A percentile compares a stretch with the other conserved stretches of the same genome.
Conservation (phyloP, 2,329 filamentous ascomycete species). For the Alternaria brassicae region DNA sequence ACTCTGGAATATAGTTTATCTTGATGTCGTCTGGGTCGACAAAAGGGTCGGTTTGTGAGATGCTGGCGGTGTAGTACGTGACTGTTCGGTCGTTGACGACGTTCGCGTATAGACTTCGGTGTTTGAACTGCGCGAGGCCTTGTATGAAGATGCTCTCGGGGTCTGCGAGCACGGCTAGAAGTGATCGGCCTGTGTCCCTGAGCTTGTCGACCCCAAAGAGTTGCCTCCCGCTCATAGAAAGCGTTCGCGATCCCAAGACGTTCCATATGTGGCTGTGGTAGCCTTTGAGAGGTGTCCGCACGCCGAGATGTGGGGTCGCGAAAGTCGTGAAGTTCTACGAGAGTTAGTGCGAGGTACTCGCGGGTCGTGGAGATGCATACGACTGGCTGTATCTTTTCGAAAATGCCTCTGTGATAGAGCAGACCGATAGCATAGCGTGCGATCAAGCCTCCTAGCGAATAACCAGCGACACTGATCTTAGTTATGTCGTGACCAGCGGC, state of each 20-base stretch:
- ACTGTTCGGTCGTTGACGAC: slow-evolving; percentile 85
- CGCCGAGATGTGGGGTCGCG: slow-evolving; percentile 74
- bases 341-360: slow-evolving; percentile 21
- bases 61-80: slow-evolving; percentile 81
- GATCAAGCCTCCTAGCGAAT: slow-evolving; percentile 87
- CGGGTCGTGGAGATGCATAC: slow-evolving; percentile 59
- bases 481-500: slow-evolving; percentile 72
- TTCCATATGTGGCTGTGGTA: slow-evolving; percentile 66
- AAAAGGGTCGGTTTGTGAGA: slow-evolving; percentile 80
- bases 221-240: slow-evolving; percentile 85
- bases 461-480: slow-evolving; percentile 87
- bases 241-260: slow-evolving; percentile 77
- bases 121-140: slow-evolving; percentile 76
- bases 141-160: slow-evolving; percentile 84
- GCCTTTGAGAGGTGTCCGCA: slow-evolving; percentile 54
- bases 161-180: slow-evolving; percentile 83
- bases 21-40: slow-evolving; percentile 70
- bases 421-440: slow-evolving; percentile 86
- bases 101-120: slow-evolving; percentile 82
- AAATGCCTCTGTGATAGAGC: slow-evolving; percentile 78
- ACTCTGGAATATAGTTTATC: slow-evolving; percentile 76
- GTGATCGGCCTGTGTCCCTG: slow-evolving; percentile 78
- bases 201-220: slow-evolving; percentile 88
- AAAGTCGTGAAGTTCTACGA: slow-evolving; percentile 90
- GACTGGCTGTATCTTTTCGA: slow-evolving; percentile 81